Conservation (phyloP, 1,284 basidiomycete genomes). For the Fistulina hepatica region DNA sequence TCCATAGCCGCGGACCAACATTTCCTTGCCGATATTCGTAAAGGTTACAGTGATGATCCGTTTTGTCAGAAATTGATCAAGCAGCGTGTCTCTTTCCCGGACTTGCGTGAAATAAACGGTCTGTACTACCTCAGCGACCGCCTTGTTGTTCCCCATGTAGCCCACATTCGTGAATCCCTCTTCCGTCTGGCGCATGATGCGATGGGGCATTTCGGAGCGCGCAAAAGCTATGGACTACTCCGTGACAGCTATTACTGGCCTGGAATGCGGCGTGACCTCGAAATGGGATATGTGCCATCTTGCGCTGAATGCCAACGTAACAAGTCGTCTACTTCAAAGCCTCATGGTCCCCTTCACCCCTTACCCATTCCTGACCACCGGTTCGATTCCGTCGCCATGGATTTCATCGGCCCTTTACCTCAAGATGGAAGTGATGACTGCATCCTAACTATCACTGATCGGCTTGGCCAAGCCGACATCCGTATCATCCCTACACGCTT, state of each 20-base stretch:
- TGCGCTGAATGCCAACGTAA: conserved; percentile 26
- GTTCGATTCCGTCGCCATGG: conserved; percentile 18
- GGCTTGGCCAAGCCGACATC: conserved; percentile 26
- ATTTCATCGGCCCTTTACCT: conserved; percentile 27
- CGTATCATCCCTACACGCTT: conserved; percentile 21
- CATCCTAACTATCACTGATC: conserved; percentile 32
- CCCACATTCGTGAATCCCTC: conserved; percentile 14
- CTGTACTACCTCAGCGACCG: conserved; percentile 22
- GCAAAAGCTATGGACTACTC: conserved; percentile 16
- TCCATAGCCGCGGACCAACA: conserved; percentile 14
- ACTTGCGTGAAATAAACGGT: conserved; percentile 9
- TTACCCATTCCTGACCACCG: conserved; percentile 19
- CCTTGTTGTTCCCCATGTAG: conserved; percentile 22
- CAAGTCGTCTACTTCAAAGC: conserved; percentile 13
- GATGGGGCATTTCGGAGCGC: conserved; percentile 19
- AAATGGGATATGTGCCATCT: conserved; percentile 19
- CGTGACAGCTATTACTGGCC: conserved; percentile 28
- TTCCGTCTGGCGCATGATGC: conserved; percentile 20
- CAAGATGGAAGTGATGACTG: conserved; percentile 19
- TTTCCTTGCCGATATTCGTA: conserved; percentile 18
- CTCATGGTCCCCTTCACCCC: conserved; percentile 22
- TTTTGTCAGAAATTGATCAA: conserved; percentile 19
- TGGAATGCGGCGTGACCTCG: conserved; percentile 20
- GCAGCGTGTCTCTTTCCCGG: conserved; percentile 10
- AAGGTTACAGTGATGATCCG: conserved; percentile 20